phyloP scores from a whole-genome alignment of 768 basidiomycete species.

The Kwoniella pini region DNA sequence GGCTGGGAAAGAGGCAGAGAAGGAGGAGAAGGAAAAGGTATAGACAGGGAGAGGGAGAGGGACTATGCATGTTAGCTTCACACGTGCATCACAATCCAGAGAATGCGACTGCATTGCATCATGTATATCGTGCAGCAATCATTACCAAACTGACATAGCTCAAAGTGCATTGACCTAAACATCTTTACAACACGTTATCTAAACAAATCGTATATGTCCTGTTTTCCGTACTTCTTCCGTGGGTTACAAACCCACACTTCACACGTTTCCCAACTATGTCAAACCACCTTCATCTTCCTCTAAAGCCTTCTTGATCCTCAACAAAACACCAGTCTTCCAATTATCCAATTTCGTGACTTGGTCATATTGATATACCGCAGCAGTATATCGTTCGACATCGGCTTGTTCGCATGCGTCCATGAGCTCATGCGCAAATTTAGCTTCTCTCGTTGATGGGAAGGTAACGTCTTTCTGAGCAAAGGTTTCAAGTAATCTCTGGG shows the following conservation, averaged over 20 bases:
- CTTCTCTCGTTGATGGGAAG: slow-evolving; percentile 85
- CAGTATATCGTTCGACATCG: slow-evolving; percentile 74
- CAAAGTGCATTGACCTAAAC: not conserved
- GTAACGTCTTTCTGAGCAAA: slow-evolving; percentile 81
- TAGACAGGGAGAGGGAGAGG: too few relatives aligned
- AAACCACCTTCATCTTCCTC: slow-evolving; percentile 61
- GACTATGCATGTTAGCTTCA: too few relatives aligned
- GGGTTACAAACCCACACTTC: too few relatives aligned
- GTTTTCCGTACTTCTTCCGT: too few relatives aligned
- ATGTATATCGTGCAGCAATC: too few relatives aligned
- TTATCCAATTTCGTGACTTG: slow-evolving; percentile 89
- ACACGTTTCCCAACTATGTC: slow-evolving; percentile 41
- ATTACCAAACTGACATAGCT: too few relatives aligned
- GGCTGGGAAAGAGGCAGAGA: slow-evolving; percentile 4
- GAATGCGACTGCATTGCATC: too few relatives aligned
- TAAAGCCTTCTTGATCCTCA: slow-evolving; percentile 83
- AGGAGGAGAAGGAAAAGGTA: slow-evolving; percentile 9
- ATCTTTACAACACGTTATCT: slow-evolving; percentile 19
- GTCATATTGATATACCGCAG: slow-evolving; percentile 86
- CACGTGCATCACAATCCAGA: too few relatives aligned
- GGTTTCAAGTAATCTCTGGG: slow-evolving; percentile 72
- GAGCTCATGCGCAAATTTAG: slow-evolving; percentile 77
- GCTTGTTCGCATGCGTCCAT: slow-evolving; percentile 74
- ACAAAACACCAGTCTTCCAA: slow-evolving; percentile 89
- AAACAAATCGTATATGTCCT: too few relatives aligned